Evolutionary conservation across 23 red algal species (phyloP), one percentile per base, ranked within the genome.

Genomic region (Gracilaria gracilis): DNA sequence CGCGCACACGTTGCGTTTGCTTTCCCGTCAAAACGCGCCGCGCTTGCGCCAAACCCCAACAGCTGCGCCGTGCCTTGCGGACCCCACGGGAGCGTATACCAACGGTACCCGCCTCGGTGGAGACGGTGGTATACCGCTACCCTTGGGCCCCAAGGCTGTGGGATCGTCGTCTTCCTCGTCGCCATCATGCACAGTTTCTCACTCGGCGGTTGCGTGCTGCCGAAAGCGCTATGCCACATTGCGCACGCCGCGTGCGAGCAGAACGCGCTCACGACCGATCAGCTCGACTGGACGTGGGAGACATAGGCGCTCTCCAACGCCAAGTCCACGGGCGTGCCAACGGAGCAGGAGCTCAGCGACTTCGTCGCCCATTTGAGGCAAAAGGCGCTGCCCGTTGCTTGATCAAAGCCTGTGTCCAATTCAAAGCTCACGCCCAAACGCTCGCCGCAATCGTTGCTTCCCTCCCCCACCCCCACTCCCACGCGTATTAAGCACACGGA

Each of bases 251-350:
- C 71, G 16, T 90, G 87, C 64, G 29, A 42, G 14, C 27, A 80
- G 35, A 14, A 29, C 87, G 54, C 49, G 21, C 19, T 90, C 32
- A 51, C 87, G 35, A 23, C 71, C 71, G 49, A 64, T 12, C 71
- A 90, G 36, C 76, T 81, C 7, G 76, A 81, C 59, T 66, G 57
- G 53, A 90, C 81, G 54, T 90, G 75, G 87, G 87, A 90, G 73
- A 75, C 87, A 16, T 90, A 75, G 87, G 87, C 87, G 48, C 64
- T 90, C 24, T 13, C 53, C 58, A 47, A 80, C 64, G n/a, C 27
- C 87, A 55, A 80, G 13, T 46, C 50, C 64, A 61, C 87, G 1
- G 73, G 2, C 40, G 4, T 53, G 20, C 87, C 87, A 16, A n/a
- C 75, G 57, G 87, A 59, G 49, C 4, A 9, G 14, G 28, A 90